phyloP scores from a whole-genome alignment of 352 stramenopile genomes.

The Phytophthora constricta region DNA sequence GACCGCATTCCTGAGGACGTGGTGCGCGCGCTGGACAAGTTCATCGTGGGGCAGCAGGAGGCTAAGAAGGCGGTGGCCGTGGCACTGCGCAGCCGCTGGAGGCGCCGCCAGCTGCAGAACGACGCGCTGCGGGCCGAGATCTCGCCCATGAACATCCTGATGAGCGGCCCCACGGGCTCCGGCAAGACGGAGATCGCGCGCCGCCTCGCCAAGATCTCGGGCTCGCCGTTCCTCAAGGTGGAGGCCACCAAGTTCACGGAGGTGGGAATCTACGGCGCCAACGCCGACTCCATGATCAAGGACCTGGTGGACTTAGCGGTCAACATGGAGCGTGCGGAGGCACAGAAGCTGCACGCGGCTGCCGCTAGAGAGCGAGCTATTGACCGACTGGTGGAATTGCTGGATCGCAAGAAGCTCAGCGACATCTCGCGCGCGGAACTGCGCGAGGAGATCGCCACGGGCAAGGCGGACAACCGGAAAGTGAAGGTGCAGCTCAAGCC shows the following conservation, averaged over 20 bases:
- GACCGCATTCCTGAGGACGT: slow-evolving; percentile 92
- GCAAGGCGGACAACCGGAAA: slow-evolving; percentile 55
- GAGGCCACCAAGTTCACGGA: slow-evolving; percentile 99
- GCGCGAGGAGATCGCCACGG: slow-evolving; percentile 65
- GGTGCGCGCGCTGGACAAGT: slow-evolving; percentile 94
- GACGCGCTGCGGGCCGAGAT: slow-evolving; percentile 87
- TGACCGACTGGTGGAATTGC: slow-evolving; percentile 87
- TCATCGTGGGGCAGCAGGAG: slow-evolving; percentile 97
- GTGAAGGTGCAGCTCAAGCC: slow-evolving; percentile 66
- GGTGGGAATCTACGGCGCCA: slow-evolving; percentile 98
- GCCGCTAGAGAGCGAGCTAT: slow-evolving; percentile 91
- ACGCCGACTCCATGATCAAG: slow-evolving; percentile 99
- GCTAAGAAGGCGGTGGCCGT: slow-evolving; percentile 98
- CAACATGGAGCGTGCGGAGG: slow-evolving; percentile 83
- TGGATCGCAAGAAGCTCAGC: slow-evolving; percentile 55
- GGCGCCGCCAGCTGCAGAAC: slow-evolving; percentile 93
- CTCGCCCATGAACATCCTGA: slow-evolving; percentile 99
- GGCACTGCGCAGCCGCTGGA: slow-evolving; percentile 98
- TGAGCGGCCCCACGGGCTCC: slow-evolving; percentile 98
- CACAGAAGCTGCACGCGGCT: slow-evolving; percentile 85
- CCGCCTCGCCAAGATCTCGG: slow-evolving; percentile 96
- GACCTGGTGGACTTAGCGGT: slow-evolving; percentile 97
- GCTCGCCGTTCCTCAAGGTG: slow-evolving; percentile 98
- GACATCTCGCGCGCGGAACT: slow-evolving; percentile 53
- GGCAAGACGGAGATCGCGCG: slow-evolving; percentile 99